Evolutionary conservation across 345 rosid species (phyloP).

Genomic region (Hevea brasiliensis): DNA sequence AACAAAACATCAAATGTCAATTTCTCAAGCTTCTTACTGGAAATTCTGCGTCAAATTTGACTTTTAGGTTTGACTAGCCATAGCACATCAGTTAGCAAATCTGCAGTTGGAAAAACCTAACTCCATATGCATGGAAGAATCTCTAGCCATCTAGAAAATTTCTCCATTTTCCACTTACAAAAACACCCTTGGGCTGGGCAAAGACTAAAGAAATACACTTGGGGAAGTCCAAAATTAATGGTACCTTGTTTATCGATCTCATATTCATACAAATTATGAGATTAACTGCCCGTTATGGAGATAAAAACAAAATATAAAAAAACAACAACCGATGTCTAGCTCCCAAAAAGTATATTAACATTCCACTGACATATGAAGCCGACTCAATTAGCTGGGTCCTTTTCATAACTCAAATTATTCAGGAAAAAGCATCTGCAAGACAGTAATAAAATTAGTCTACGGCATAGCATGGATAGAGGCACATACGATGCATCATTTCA

Average conservation of each 20-base stretch:
- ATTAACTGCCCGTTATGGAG: background rate
- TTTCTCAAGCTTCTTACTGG: no score
- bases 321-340: background rate
- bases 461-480: background rate
- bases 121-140: no score
- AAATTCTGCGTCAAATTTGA: no score
- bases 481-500: background rate
- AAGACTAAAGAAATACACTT: background rate
- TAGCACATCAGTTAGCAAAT: no score
- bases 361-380: background rate
- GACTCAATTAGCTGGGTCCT: conserved; percentile 1
- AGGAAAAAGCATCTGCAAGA: background rate
- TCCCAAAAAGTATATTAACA: background rate
- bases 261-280: background rate
- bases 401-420: background rate
- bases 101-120: no score
- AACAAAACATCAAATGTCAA: no score
- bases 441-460: background rate
- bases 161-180: no score
- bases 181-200: no score
- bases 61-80: no score
- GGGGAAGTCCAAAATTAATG: background rate
- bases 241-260: background rate
- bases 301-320: background rate
- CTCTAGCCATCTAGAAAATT: no score